Evolutionary conservation across 768 basidiomycete species (phyloP).

Genomic region (Suillus cothurnatus): DNA sequence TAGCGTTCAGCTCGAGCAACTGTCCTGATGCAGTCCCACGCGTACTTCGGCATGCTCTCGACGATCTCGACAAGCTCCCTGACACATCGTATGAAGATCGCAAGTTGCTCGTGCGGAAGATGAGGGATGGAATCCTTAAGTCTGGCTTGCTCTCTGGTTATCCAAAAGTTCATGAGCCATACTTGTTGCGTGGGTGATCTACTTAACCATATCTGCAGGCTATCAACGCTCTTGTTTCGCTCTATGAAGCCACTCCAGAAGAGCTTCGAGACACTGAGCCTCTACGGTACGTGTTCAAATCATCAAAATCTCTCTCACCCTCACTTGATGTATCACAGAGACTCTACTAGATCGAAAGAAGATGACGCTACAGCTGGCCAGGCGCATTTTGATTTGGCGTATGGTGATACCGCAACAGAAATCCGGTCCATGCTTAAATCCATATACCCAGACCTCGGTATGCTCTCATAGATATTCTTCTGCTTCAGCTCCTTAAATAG

Average conservation of each 20-base stretch:
- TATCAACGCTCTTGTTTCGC: slow-evolving; percentile 57
- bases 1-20: slow-evolving; percentile 61
- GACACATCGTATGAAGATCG: slow-evolving; percentile 35
- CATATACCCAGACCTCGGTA: slow-evolving; percentile 68
- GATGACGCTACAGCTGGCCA: slow-evolving; percentile 47
- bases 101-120: slow-evolving; percentile 48
- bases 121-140: slow-evolving; percentile 65
- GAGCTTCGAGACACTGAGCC: slow-evolving; percentile 49
- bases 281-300: slow-evolving; percentile 42
- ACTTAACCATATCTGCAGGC: slow-evolving; percentile 35
- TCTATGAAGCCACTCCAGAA: slow-evolving; percentile 56
- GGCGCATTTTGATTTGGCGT: slow-evolving; percentile 48
- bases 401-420: slow-evolving; percentile 55
- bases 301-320: background rate
- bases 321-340: slow-evolving; percentile 32
- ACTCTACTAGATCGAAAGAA: slow-evolving; percentile 43
- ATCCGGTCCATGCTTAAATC: slow-evolving; percentile 49
- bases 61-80: slow-evolving; percentile 41
- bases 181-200: background rate
- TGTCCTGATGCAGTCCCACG: slow-evolving; percentile 56
- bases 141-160: slow-evolving; percentile 61
- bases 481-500: slow-evolving; percentile 1
- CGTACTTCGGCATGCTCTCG: slow-evolving; percentile 52
- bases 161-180: slow-evolving; percentile 46
- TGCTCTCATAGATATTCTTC: slow-evolving; percentile 14